These are phyloP conservation scores for Blastobotrys niveus DNA, from an alignment of 1,139 yeast genomes.

Conservation along the genomic window DNA sequence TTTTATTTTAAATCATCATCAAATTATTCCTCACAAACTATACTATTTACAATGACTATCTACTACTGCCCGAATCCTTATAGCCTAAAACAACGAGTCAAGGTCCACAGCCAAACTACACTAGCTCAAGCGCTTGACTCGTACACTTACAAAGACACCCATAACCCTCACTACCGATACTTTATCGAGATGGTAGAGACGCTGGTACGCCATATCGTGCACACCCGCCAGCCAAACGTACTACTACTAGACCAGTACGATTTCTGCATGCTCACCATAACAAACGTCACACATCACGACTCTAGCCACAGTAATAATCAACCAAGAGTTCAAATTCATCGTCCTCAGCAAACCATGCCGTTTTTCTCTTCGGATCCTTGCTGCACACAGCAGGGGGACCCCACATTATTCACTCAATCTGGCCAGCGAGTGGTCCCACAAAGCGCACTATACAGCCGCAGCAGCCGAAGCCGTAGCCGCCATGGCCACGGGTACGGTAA, in stretches of 20 bases:
- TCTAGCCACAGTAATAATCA: not conserved
- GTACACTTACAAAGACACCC: not conserved
- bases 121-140: not conserved
- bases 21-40: no score
- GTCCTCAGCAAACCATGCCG: not conserved
- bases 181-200: not conserved
- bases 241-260: not conserved
- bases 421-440: not conserved
- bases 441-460: no score
- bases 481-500: not conserved
- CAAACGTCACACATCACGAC: slow-evolving; percentile 1
- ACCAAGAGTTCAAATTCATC: no score
- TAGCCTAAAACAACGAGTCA: not conserved
- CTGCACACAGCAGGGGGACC: no score
- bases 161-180: not conserved
- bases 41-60: no score
- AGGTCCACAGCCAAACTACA: not conserved
- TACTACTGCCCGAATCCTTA: slow-evolving; percentile 3
- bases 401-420: no score
- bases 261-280: slow-evolving; percentile 1
- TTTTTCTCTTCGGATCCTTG: no score
- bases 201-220: not conserved
- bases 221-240: slow-evolving; percentile 3
- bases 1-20: no score
- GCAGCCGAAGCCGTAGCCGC: no score